These are phyloP conservation scores for Ophiostoma fasciatum DNA, from an alignment of 2,329 filamentous ascomycete genomes.

Conservation along the genomic window DNA sequence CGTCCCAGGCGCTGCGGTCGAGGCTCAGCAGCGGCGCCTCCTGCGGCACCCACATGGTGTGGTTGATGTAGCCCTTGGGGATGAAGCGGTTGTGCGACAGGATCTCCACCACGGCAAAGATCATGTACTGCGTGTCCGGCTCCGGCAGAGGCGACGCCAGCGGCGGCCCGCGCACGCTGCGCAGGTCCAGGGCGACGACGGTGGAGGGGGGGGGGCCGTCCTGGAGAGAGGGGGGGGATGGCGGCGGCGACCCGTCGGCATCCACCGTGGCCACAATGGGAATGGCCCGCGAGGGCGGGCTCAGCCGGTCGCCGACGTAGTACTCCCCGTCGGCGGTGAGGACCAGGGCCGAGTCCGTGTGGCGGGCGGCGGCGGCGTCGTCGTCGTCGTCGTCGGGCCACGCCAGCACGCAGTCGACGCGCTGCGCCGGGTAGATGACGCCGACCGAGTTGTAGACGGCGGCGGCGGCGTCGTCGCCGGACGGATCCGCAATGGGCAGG, in stretches of 20 bases:
- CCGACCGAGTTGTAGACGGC: no score
- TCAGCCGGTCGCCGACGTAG: constrained; percentile 2
- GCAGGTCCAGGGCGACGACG: constrained; percentile 7
- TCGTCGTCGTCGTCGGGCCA: no score
- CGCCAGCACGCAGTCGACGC: constrained; percentile 11
- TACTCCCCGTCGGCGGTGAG: constrained; percentile 15
- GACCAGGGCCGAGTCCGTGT: no score
- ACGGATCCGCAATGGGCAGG: constrained; percentile 8
- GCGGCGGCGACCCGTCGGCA: no score
- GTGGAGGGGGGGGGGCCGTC: neutral
- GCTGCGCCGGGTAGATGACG: constrained; percentile 13
- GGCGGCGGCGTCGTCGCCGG: no score
- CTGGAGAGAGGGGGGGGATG: no score
- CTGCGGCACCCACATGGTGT: constrained; percentile 13
- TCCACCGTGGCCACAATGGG: constrained; percentile 1
- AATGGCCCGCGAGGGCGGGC: constrained; percentile 1
- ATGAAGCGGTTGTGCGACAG: constrained; percentile 10
- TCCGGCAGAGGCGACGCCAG: constrained; percentile 7
- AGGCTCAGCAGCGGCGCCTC: constrained; percentile 9
- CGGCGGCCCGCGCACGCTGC: neutral
- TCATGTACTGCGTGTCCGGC: constrained; percentile 9
- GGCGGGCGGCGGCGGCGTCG: no score
- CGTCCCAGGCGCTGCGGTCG: constrained; percentile 12
- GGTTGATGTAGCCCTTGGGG: constrained; percentile 14
- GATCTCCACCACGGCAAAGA: constrained; percentile 13